These are phyloP conservation scores for Westerdykella sp. DNA, from an alignment of 2,329 filamentous ascomycete species.

Conservation along the genomic window DNA sequence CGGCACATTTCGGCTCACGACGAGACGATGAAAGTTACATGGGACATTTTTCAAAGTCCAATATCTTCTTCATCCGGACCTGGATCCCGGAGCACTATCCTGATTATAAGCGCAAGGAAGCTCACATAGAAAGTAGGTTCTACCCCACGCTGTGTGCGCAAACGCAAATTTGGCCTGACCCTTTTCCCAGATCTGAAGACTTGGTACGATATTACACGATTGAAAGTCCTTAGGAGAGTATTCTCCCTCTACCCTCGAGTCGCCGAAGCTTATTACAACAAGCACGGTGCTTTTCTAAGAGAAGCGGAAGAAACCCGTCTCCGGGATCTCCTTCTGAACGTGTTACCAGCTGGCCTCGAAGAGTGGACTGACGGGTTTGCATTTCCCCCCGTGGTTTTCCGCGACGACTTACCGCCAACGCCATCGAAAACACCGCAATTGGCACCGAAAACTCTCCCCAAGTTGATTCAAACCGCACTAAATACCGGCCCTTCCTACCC, in stretches of 20 bases:
- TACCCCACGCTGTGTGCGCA: too few species aligned
- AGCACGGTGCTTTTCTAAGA: constrained; percentile 10
- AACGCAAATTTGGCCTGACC: neutral
- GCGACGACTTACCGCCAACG: constrained; percentile 4
- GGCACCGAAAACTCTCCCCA: neutral
- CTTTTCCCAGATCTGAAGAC: constrained; percentile 3
- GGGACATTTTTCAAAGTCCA: constrained; percentile 11
- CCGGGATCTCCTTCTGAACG: constrained; percentile 9
- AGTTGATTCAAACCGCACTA: neutral
- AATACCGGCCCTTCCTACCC: neutral
- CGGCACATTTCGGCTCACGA: constrained; percentile 16
- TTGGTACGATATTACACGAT: constrained; percentile 16
- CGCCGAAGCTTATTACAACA: constrained; percentile 15
- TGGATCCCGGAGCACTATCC: constrained; percentile 19
- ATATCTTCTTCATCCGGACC: constrained; percentile 16
- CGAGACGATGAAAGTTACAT: constrained; percentile 16
- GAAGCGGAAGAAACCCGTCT: constrained; percentile 17
- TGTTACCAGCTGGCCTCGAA: constrained; percentile 12
- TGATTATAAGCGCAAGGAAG: constrained; percentile 3
- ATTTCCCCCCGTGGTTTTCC: constrained; percentile 2
- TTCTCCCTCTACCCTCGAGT: constrained; percentile 18
- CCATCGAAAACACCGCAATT: neutral
- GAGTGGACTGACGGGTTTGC: constrained; percentile 11
- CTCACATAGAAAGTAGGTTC: neutral
- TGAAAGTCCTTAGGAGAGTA: constrained; percentile 13